These are phyloP conservation scores for Leccinum broughii DNA, from an alignment of 768 basidiomycete species.

Conservation along the genomic window DNA sequence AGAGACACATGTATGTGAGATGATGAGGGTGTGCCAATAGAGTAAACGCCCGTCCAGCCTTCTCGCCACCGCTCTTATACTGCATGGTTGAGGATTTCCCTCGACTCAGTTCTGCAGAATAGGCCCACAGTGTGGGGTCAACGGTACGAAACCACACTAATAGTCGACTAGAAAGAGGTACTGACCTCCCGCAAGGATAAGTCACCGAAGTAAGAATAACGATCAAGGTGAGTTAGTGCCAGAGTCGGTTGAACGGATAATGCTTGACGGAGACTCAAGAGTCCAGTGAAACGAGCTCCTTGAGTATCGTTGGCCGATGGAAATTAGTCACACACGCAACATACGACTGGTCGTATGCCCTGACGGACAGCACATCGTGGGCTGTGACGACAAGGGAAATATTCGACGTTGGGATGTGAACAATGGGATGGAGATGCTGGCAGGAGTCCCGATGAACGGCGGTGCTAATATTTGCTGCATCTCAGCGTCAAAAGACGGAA, in stretches of 20 bases:
- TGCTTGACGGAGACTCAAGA: not conserved
- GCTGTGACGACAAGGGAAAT: not conserved
- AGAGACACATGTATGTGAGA: too few species aligned
- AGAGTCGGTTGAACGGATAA: not conserved
- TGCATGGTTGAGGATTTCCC: not conserved
- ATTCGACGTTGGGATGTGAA: not conserved
- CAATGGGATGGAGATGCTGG: not conserved
- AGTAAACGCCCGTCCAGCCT: too few species aligned
- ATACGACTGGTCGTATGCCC: too few species aligned
- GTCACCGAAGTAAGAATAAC: not conserved
- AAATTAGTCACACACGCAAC: not conserved
- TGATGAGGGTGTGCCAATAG: too few species aligned
- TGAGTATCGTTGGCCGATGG: not conserved
- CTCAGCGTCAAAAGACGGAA: not conserved
- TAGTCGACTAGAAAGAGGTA: not conserved
- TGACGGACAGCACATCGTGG: not conserved
- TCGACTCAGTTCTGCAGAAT: not conserved
- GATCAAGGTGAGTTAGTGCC: not conserved
- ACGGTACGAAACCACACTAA: not conserved
- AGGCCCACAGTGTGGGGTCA: not conserved
- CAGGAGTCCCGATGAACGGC: not conserved
- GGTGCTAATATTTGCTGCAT: not conserved
- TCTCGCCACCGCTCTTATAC: too few species aligned
- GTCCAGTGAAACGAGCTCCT: too few species aligned
- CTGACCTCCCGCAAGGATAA: not conserved